Conservation (phyloP, 148 eudicot species). For the Agrostemma githago region DNA sequence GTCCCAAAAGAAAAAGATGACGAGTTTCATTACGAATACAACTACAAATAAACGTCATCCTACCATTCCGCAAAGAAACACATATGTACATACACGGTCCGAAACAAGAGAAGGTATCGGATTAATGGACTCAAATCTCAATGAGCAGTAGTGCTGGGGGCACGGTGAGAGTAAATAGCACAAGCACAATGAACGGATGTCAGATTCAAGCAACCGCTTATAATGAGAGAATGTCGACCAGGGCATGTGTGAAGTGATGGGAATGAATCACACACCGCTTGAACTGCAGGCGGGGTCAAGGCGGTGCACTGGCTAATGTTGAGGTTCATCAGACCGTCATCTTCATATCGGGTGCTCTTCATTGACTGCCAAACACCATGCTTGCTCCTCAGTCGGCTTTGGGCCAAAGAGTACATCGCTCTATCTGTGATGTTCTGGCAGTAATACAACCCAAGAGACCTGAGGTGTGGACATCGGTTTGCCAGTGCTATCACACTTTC, state of each 20-base stretch:
- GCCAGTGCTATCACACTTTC: slow-evolving; percentile 94
- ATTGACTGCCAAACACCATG: slow-evolving; percentile 52
- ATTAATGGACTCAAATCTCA: slow-evolving; percentile 5
- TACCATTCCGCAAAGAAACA: not conserved
- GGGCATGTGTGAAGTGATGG: slow-evolving; percentile 92
- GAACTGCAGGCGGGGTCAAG: slow-evolving; percentile 91
- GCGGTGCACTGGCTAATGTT: slow-evolving; percentile 99
- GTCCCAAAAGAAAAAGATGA: not conserved
- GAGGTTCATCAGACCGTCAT: slow-evolving; percentile 76
- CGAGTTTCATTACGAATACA: not conserved
- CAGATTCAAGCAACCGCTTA: slow-evolving; percentile 82
- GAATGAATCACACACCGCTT: slow-evolving; percentile 77
- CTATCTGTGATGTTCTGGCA: slow-evolving; percentile 89
- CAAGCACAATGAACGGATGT: slow-evolving; percentile 92
- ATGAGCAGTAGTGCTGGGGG: slow-evolving; percentile 31
- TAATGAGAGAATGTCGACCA: slow-evolving; percentile 84
- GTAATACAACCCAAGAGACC: slow-evolving; percentile 79
- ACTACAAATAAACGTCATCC: not conserved
- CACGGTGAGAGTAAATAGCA: slow-evolving; percentile 42
- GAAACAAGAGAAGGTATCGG: not conserved
- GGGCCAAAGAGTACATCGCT: slow-evolving; percentile 93
- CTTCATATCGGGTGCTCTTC: slow-evolving; percentile 43
- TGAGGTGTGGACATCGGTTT: slow-evolving; percentile 64
- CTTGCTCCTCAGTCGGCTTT: slow-evolving; percentile 57
- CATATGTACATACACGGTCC: slow-evolving; percentile 3